phyloP scores from a whole-genome alignment of 2,329 filamentous ascomycete genomes.

The Magnaporthiopsis poae region DNA sequence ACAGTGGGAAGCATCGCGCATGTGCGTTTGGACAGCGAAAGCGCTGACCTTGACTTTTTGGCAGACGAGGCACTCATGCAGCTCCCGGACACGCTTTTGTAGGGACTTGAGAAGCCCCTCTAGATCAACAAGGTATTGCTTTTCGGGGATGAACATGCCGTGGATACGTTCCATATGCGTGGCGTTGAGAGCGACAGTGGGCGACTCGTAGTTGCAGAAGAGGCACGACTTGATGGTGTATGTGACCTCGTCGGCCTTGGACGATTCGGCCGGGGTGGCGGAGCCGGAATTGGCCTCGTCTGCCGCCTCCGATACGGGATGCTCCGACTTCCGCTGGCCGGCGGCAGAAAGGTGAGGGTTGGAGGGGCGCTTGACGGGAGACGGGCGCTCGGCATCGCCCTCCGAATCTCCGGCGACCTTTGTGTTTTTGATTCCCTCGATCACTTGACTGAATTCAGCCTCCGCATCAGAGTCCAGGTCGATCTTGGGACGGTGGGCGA shows the following conservation, averaged over 20 bases:
- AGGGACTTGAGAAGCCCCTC: slow-evolving; percentile 73
- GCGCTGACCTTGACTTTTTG: slow-evolving; percentile 70
- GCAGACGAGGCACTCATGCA: slow-evolving; percentile 80
- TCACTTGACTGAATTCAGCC: slow-evolving; percentile 65
- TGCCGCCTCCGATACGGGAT: slow-evolving; percentile 27
- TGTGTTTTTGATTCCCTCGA: slow-evolving; percentile 65
- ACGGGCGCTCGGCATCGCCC: slow-evolving; percentile 29
- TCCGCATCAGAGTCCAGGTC: slow-evolving; percentile 58
- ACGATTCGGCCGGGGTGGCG: slow-evolving; percentile 24
- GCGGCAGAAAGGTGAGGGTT: slow-evolving; percentile 37
- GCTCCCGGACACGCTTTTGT: slow-evolving; percentile 67
- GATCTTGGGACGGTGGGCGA: slow-evolving; percentile 11
- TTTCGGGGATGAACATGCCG: slow-evolving; percentile 92
- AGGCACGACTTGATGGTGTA: slow-evolving; percentile 53
- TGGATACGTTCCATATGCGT: slow-evolving; percentile 87
- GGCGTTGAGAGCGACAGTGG: slow-evolving; percentile 64
- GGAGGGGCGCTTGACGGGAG: slow-evolving; percentile 44
- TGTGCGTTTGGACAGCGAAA: slow-evolving; percentile 82
- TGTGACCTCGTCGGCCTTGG: slow-evolving; percentile 2
- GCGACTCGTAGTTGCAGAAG: slow-evolving; percentile 84
- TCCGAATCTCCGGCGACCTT: slow-evolving; percentile 28
- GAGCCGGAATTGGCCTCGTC: slow-evolving; percentile 35
- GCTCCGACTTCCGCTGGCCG: slow-evolving; percentile 35
- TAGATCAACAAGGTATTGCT: slow-evolving; percentile 68
- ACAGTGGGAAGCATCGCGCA: slow-evolving; percentile 94